Conservation (phyloP, 2,329 filamentous ascomycete species). For the Podosphaera aphanis region DNA sequence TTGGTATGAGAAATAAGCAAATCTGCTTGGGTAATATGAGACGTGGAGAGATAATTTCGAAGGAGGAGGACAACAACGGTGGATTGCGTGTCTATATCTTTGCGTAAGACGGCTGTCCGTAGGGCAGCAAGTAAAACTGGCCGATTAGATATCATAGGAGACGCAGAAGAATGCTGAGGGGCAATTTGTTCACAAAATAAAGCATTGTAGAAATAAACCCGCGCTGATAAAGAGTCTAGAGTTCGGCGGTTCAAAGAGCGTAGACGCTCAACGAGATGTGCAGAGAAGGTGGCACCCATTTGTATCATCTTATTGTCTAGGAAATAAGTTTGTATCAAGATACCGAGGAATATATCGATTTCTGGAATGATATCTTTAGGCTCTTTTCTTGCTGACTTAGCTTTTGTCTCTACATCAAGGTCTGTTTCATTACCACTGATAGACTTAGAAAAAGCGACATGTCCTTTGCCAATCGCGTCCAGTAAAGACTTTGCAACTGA, state of each 20-base stretch:
- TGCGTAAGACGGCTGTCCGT: conserved; percentile 82
- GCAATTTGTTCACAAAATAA: conserved; percentile 82
- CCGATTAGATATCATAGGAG: conserved; percentile 66
- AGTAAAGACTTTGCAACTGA: conserved; percentile 47
- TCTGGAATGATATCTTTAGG: conserved; percentile 62
- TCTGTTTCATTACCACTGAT: conserved; percentile 48
- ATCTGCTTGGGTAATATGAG: conserved; percentile 91
- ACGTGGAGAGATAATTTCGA: conserved; percentile 86
- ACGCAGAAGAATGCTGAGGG: conserved; percentile 68
- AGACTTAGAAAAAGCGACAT: conserved; percentile 35
- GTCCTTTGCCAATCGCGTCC: conserved; percentile 41
- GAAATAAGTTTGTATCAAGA: conserved; percentile 67
- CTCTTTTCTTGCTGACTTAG: conserved; percentile 37
- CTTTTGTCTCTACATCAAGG: conserved; percentile 39
- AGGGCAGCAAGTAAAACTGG: conserved; percentile 70
- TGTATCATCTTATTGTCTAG: conserved; percentile 67
- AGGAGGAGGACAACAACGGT: conserved; percentile 86
- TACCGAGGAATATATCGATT: conserved; percentile 70
- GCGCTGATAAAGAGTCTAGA: conserved; percentile 76
- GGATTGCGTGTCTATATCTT: conserved; percentile 92
- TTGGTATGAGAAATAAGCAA: conserved; percentile 86
- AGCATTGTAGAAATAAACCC: conserved; percentile 95
- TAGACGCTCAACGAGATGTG: conserved; percentile 60
- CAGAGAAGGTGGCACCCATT: conserved; percentile 64
- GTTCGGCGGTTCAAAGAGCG: conserved; percentile 81